These are phyloP conservation scores for Phytophthora rubi DNA, from an alignment of 352 stramenopile genomes.

Conservation along the genomic window DNA sequence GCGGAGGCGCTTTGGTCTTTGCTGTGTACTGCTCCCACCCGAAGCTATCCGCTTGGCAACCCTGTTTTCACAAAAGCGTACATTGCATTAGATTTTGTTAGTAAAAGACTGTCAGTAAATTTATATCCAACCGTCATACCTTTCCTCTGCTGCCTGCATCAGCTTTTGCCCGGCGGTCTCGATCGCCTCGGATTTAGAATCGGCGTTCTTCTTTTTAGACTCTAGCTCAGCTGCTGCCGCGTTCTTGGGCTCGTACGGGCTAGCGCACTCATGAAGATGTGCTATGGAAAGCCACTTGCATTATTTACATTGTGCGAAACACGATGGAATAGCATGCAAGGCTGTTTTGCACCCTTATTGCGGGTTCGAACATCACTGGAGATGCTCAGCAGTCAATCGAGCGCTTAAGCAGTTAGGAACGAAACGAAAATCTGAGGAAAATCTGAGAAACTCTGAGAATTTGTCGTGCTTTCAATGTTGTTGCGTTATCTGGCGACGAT, in stretches of 20 bases:
- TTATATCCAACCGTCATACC: not conserved
- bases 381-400: no score
- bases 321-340: no score
- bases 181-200: not conserved
- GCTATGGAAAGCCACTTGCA: no score
- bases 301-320: no score
- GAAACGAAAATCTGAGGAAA: not conserved
- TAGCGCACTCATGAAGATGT: no score
- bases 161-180: not conserved
- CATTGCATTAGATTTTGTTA: not conserved
- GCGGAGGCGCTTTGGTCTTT: not conserved
- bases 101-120: no score
- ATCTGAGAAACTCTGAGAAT: not conserved
- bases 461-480: not conserved
- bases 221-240: not conserved
- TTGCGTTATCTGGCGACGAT: not conserved
- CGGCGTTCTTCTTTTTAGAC: not conserved
- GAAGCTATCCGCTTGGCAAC: not conserved
- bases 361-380: no score
- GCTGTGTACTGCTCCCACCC: not conserved
- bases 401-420: not conserved
- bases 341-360: no score
- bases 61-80: not conserved
- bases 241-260: not conserved
- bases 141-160: conserved; percentile 2